Conservation (phyloP, 2,329 filamentous ascomycete genomes). For the Aspergillus felis region DNA sequence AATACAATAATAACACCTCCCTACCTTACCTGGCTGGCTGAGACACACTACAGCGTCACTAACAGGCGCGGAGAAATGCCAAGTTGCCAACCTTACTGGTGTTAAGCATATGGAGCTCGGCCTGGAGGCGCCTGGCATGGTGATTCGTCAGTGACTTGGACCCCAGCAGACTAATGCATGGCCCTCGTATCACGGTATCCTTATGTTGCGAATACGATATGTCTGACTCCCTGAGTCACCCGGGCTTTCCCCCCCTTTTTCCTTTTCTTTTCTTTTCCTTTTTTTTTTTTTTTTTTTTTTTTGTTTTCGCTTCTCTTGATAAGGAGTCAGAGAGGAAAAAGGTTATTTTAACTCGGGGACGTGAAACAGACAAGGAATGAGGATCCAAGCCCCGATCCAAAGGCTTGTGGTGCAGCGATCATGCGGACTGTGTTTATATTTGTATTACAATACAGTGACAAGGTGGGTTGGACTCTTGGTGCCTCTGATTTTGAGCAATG, state of each 20-base stretch:
- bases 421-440: background rate
- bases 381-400: background rate
- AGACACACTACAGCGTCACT: too few species aligned
- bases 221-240: background rate
- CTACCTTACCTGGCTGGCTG: too few species aligned
- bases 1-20: too few species aligned
- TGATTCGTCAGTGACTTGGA: background rate
- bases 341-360: background rate
- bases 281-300: background rate
- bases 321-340: background rate
- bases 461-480: background rate
- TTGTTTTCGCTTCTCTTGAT: background rate
- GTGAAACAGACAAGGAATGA: background rate
- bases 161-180: background rate
- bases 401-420: background rate
- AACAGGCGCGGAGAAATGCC: slow-evolving; percentile 16
- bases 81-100: slow-evolving; percentile 36
- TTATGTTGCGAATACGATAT: background rate
- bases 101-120: slow-evolving; percentile 35
- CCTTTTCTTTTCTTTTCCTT: too few species aligned
- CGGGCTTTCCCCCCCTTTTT: too few species aligned
- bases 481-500: too few species aligned
- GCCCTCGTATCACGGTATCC: background rate
- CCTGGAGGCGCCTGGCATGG: slow-evolving; percentile 4
- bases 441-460: background rate